Percentiles rank a stretch among this genome's conserved stretches.
Evolutionary conservation across 2,329 filamentous ascomycete species (phyloP).

Genomic region (Cladosporium halotolerans): DNA sequence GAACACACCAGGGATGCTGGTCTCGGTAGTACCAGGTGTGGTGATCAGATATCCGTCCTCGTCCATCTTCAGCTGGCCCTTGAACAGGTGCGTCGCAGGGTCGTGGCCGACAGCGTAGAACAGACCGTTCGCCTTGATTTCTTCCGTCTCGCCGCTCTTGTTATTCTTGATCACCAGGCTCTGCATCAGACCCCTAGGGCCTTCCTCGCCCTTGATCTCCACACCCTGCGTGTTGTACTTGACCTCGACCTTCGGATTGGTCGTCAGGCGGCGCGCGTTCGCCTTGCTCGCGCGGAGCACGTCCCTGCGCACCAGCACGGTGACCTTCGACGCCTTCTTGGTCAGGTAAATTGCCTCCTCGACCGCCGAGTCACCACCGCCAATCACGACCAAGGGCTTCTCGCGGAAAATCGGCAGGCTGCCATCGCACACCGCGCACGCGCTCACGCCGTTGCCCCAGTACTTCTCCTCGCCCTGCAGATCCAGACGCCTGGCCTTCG

Average conservation of each 20-base stretch:
- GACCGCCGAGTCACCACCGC: slow-evolving; percentile 91
- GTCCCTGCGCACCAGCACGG: slow-evolving; percentile 83
- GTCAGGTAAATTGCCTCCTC: slow-evolving; percentile 97
- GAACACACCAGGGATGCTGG: slow-evolving; percentile 86
- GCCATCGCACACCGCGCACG: slow-evolving; percentile 95
- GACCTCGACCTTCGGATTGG: slow-evolving; percentile 85
- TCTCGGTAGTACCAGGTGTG: slow-evolving; percentile 78
- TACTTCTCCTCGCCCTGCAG: slow-evolving; percentile 87
- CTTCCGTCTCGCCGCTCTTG: slow-evolving; percentile 67
- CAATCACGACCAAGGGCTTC: slow-evolving; percentile 91
- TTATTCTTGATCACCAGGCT: slow-evolving; percentile 78
- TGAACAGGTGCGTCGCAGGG: slow-evolving; percentile 83
- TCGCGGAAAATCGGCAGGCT: slow-evolving; percentile 96
- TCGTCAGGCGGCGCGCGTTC: slow-evolving; percentile 79
- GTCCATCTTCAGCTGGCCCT: slow-evolving; percentile 83
- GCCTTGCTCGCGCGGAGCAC: slow-evolving; percentile 81
- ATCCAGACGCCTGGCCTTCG: slow-evolving; percentile 77
- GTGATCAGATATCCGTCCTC: slow-evolving; percentile 87
- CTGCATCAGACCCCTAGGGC: slow-evolving; percentile 72
- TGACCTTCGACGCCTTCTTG: slow-evolving; percentile 94
- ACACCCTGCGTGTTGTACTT: slow-evolving; percentile 74
- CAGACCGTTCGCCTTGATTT: slow-evolving; percentile 81
- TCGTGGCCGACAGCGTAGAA: slow-evolving; percentile 98
- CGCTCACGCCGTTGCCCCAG: slow-evolving; percentile 95
- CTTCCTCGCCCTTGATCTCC: slow-evolving; percentile 78